Evolutionary conservation across 2,329 filamentous ascomycete genomes (phyloP).

Genomic region (Phialophora macrospora): DNA sequence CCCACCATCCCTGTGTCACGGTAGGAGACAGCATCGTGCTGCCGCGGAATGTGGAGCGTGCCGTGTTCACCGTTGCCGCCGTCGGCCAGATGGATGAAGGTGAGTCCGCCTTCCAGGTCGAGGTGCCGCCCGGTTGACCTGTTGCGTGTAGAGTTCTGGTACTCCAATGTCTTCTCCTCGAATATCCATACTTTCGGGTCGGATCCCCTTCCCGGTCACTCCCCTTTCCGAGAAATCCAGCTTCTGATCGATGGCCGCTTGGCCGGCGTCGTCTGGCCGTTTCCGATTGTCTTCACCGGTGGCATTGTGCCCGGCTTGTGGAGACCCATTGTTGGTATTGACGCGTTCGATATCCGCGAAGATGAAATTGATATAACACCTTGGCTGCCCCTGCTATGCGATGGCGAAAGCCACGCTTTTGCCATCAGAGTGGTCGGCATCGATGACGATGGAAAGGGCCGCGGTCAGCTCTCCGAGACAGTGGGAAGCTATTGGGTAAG

Average conservation of each 20-base stretch:
- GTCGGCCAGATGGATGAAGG: conserved; percentile 14
- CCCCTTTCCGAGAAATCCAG: conserved; percentile 10
- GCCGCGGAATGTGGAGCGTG: conserved; percentile 14
- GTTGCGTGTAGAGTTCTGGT: conserved; percentile 9
- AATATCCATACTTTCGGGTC: conserved; percentile 2
- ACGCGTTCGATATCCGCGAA: conserved; percentile 15
- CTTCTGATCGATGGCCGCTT: conserved; percentile 6
- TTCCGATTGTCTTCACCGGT: conserved; percentile 13
- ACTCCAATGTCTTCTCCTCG: conserved; percentile 15
- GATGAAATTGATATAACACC: conserved; percentile 16
- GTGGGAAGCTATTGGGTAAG: conserved; percentile 17
- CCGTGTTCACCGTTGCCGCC: conserved; percentile 8
- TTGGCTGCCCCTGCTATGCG: conserved; percentile 11
- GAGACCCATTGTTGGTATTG: conserved; percentile 12
- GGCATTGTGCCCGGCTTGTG: conserved; percentile 16
- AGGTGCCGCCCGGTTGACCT: not conserved
- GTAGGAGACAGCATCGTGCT: conserved; percentile 2
- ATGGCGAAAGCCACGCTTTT: conserved; percentile 7
- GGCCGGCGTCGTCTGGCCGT: conserved; percentile 14
- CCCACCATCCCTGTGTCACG: not conserved
- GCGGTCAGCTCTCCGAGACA: not conserved
- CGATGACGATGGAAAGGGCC: conserved; percentile 1
- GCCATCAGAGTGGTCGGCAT: conserved; percentile 3
- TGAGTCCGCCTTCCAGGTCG: not conserved
- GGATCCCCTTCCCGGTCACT: conserved; percentile 1